Base-by-base conservation (phyloP, 2,329 filamentous ascomycete species). In the Beauveria sp. region DNA sequence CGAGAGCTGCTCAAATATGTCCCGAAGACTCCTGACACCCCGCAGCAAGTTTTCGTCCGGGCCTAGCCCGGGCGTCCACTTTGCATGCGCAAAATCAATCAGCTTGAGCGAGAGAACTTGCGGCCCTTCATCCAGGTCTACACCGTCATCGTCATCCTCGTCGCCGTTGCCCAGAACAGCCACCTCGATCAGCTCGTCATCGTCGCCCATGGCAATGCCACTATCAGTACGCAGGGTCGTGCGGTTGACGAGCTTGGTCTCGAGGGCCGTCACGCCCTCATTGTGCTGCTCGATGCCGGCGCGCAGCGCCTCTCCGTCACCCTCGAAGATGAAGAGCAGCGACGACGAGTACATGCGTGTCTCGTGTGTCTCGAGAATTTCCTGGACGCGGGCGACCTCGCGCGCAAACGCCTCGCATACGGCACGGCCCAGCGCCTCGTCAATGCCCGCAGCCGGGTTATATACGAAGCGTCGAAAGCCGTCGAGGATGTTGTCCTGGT, bases 11-110 rank as follows among this genome's bases (percentile, higher is more conserved):
- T 86, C 81, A 67, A 98, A 87, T 34, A 97, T 87, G 63, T 80
- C 80, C 57, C 83, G 80, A 43, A 93, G 77, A 70, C 83, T 93
- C 70, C 86, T 80, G 64, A 97, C 84, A 0, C 93, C 93, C 42
- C 78, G 78, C 38, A 97, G 78, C 16, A 83, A 78, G 70, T 98
- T 98, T 75, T 96, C 88, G 72, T 99, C 95, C 0, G 89, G 88
- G 0, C 93, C 93, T 68, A 88, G 76, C 1, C 91, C 91, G 0
- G 90, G 89, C 1, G 86, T 88, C 87, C 89, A 98, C 55, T 80
- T 77, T 12, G 95, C 95, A 74, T 99, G 95, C 1, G 95, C 95
- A 80, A 99, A 99, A 73, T 99, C 95, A 68, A 99, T 99, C 65
- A 99, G 81, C 71, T 93, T 95, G 55, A 97, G 80, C 14, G 86